Evolutionary conservation across 2,329 filamentous ascomycete genomes (phyloP).

Genomic region (Cytospora mali): DNA sequence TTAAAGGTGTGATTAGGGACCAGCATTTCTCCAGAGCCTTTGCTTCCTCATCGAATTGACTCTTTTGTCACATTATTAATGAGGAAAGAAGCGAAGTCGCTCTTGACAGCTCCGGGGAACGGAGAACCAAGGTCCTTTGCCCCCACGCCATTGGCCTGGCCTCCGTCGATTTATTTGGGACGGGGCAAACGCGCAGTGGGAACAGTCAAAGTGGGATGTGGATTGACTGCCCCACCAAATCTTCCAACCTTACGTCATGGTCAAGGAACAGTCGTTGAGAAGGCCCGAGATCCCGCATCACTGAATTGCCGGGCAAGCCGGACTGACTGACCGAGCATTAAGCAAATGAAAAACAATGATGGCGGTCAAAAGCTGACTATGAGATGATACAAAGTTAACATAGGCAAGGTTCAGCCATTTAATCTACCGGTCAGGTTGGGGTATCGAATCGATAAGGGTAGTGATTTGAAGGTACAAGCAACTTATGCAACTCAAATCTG

Average conservation of each 20-base stretch:
- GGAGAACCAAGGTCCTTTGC: slow-evolving; percentile 3
- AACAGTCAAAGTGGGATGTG: slow-evolving; percentile 12
- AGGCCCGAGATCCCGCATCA: neutral
- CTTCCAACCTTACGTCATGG: neutral
- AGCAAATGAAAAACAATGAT: too few species aligned
- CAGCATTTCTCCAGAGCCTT: neutral
- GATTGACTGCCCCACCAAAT: slow-evolving; percentile 16
- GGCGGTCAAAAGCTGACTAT: too few species aligned
- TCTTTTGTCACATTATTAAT: slow-evolving; percentile 13
- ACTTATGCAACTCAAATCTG: too few species aligned
- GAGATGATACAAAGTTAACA: too few species aligned
- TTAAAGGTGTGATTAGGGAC: neutral
- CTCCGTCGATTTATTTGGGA: neutral
- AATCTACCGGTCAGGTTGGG: too few species aligned
- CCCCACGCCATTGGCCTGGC: neutral
- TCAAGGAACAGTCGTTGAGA: neutral
- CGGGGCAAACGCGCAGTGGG: slow-evolving; percentile 6
- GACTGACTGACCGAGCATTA: too few species aligned
- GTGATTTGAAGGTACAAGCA: too few species aligned
- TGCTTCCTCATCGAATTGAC: neutral
- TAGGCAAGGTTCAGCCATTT: too few species aligned
- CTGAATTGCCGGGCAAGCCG: neutral
- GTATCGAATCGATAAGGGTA: too few species aligned
- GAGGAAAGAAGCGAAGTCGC: slow-evolving; percentile 16
- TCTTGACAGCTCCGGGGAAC: slow-evolving; percentile 15